phyloP scores from a whole-genome alignment of 352 stramenopile species.

The Achlya hypogyna region DNA sequence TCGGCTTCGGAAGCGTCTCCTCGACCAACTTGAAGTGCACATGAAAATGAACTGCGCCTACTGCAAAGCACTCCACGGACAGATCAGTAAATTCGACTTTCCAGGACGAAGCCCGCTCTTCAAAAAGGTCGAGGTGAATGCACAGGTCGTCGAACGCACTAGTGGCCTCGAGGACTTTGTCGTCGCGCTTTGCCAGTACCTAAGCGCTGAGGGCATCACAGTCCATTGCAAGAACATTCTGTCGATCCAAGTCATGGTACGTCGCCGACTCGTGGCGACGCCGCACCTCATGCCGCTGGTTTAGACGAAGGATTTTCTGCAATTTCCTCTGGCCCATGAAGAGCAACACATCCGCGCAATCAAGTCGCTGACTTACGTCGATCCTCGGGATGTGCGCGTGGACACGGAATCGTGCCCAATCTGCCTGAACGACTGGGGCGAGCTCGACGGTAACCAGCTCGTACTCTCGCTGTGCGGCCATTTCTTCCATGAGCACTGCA shows the following conservation, averaged over 20 bases:
- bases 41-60: slow-evolving; percentile 45
- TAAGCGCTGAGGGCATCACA: slow-evolving; percentile 22
- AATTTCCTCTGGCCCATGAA: slow-evolving; percentile 77
- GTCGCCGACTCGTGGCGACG: background rate
- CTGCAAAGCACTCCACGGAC: slow-evolving; percentile 41
- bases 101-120: slow-evolving; percentile 66
- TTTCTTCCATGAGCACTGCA: slow-evolving; percentile 84
- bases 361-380: slow-evolving; percentile 75
- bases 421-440: slow-evolving; percentile 73
- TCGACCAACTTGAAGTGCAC: slow-evolving; percentile 48
- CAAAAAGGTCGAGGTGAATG: slow-evolving; percentile 34
- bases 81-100: slow-evolving; percentile 66
- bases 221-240: slow-evolving; percentile 16
- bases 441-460: slow-evolving; percentile 74
- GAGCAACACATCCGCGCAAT: slow-evolving; percentile 71
- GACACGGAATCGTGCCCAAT: slow-evolving; percentile 77
- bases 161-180: slow-evolving; percentile 71
- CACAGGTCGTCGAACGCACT: slow-evolving; percentile 53
- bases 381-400: slow-evolving; percentile 67
- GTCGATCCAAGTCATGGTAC: slow-evolving; percentile 13
- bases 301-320: slow-evolving; percentile 68
- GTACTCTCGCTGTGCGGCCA: slow-evolving; percentile 72
- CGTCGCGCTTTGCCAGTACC: slow-evolving; percentile 59
- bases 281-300: background rate
- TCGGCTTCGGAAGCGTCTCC: slow-evolving; percentile 60